These are phyloP conservation scores for Fistulifera pelliculosa DNA, from an alignment of 108 stramenopile genomes.

Conservation along the genomic window DNA sequence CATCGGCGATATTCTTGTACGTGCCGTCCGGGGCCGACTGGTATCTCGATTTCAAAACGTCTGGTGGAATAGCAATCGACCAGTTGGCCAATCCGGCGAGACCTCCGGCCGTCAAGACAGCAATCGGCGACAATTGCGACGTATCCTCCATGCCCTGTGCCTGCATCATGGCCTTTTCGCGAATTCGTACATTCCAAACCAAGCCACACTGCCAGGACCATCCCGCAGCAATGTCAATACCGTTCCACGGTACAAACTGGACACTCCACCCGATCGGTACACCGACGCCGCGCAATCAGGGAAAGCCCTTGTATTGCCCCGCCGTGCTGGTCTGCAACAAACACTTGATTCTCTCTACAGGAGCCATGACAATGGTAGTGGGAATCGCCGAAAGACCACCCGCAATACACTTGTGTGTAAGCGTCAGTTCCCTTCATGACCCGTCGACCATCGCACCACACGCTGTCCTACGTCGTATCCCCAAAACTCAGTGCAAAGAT, in stretches of 20 bases:
- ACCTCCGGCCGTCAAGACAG: constrained; percentile 72
- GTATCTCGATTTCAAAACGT: constrained; percentile 69
- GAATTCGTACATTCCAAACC: constrained; percentile 76
- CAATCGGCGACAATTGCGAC: constrained; percentile 49
- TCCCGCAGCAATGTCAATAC: constrained; percentile 68
- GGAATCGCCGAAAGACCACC: constrained; percentile 78
- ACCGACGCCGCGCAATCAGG: constrained; percentile 64
- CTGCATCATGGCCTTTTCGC: constrained; percentile 51
- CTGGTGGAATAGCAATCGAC: constrained; percentile 65
- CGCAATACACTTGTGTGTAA: constrained; percentile 44
- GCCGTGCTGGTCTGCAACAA: constrained; percentile 49
- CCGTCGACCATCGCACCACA: constrained; percentile 18
- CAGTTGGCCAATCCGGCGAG: constrained; percentile 82
- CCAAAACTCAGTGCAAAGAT: constrained; percentile 85
- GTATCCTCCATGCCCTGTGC: constrained; percentile 58
- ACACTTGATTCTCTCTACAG: constrained; percentile 81
- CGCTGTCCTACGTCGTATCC: constrained; percentile 78
- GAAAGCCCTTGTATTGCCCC: constrained; percentile 55
- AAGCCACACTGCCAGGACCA: constrained; percentile 72
- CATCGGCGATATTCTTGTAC: constrained; percentile 57
- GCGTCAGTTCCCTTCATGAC: constrained; percentile 13
- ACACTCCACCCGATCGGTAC: constrained; percentile 47
- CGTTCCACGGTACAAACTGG: constrained; percentile 66
- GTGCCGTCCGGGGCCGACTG: constrained; percentile 75
- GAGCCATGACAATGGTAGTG: constrained; percentile 65